Evolutionary conservation across 1,284 basidiomycete genomes (phyloP).

Genomic region (Entoloma clypeatum): DNA sequence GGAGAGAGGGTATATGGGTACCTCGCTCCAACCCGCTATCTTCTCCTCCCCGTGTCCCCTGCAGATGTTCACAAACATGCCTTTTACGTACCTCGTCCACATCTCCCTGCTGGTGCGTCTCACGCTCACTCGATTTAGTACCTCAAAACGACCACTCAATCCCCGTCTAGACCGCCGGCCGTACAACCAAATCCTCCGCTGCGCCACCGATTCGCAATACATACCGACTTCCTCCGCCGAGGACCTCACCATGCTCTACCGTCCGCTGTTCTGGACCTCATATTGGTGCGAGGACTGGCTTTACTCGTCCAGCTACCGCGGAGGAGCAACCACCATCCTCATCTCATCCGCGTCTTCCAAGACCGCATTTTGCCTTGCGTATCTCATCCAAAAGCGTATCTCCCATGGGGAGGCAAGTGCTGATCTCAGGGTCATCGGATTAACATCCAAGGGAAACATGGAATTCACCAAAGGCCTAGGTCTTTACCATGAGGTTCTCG

Average conservation of each 20-base stretch:
- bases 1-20: constrained; percentile 65
- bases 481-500: constrained; percentile 51
- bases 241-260: constrained; percentile 62
- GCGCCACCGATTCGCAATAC: constrained; percentile 51
- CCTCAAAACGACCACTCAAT: background rate
- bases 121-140: background rate
- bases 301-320: constrained; percentile 42
- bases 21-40: constrained; percentile 52
- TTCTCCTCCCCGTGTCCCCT: constrained; percentile 47
- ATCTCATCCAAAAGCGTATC: constrained; percentile 46
- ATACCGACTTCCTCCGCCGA: constrained; percentile 41
- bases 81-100: constrained; percentile 52
- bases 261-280: constrained; percentile 65
- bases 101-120: constrained; percentile 50
- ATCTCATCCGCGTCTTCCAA: constrained; percentile 65
- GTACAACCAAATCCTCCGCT: constrained; percentile 62
- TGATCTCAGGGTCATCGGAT: constrained; percentile 41
- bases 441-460: constrained; percentile 55
- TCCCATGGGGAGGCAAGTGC: constrained; percentile 25
- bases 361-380: constrained; percentile 62
- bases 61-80: constrained; percentile 46
- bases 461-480: constrained; percentile 48
- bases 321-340: constrained; percentile 42
- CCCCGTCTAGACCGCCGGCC: constrained; percentile 65
- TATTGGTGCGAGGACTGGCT: constrained; percentile 71